Evolutionary conservation across 495 filamentous ascomycete species (phyloP).

Genomic region (Aspergillus haitiensis): DNA sequence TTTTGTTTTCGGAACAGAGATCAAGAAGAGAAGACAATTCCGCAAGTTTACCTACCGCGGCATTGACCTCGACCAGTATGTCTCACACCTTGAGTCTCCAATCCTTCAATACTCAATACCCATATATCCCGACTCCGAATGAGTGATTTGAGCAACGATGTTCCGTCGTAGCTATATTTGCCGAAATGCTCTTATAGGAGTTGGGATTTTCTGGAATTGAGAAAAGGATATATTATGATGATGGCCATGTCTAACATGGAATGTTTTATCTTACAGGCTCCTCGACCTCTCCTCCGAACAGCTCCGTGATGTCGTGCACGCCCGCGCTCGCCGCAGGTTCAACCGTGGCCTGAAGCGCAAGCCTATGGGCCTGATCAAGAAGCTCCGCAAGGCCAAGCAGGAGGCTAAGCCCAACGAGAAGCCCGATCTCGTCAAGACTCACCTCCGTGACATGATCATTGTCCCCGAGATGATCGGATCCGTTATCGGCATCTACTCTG

Average conservation of each 20-base stretch:
- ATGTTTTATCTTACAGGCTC: slow-evolving; percentile 59
- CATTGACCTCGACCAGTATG: slow-evolving; percentile 98
- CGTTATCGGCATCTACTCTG: slow-evolving; percentile 98
- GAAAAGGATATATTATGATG: slow-evolving; percentile 22
- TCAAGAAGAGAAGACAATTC: slow-evolving; percentile 99
- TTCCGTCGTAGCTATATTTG: slow-evolving; percentile 2
- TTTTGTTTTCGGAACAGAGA: slow-evolving; percentile 56
- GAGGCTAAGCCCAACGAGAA: slow-evolving; percentile 99
- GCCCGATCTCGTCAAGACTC: slow-evolving; percentile 97
- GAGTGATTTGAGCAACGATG: slow-evolving; percentile 58
- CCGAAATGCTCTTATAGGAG: slow-evolving; percentile 6
- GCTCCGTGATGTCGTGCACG: slow-evolving; percentile 98
- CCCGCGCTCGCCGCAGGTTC: slow-evolving; percentile 96
- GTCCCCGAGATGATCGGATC: slow-evolving; percentile 98
- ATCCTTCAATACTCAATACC: slow-evolving; percentile 28
- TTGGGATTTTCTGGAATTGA: slow-evolving; percentile 2
- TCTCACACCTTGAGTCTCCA: slow-evolving; percentile 24
- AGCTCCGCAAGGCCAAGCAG: slow-evolving; percentile 99
- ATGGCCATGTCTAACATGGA: slow-evolving; percentile 23
- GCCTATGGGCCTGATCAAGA: slow-evolving; percentile 99
- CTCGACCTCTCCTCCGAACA: slow-evolving; percentile 98
- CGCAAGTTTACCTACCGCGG: slow-evolving; percentile 99
- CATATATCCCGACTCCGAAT: slow-evolving; percentile 56
- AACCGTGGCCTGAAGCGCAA: slow-evolving; percentile 99
- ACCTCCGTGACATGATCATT: slow-evolving; percentile 98